These are phyloP conservation scores for Vitis hybrid DNA, from an alignment of 177 flowering plant species.

Conservation along the genomic window DNA sequence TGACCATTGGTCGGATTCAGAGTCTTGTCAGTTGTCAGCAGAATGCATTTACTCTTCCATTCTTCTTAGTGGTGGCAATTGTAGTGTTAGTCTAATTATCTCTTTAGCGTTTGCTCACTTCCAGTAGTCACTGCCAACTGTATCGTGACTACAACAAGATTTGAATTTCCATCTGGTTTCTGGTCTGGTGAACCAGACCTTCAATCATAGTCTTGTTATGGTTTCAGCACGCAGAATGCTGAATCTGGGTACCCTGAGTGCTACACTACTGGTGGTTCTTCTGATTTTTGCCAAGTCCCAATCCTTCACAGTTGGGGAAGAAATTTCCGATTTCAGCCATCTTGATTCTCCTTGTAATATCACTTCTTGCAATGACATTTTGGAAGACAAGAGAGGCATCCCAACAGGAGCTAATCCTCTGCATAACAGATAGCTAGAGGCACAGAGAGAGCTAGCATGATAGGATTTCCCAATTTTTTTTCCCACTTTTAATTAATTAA, in stretches of 20 bases:
- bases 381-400: slow-evolving; percentile 34
- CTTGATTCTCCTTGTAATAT: slow-evolving; percentile 8
- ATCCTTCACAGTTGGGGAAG: slow-evolving; percentile 3
- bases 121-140: no score
- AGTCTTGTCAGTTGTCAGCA: no score
- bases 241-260: slow-evolving; percentile 10
- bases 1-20: no score
- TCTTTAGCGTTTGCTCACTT: no score
- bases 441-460: not conserved
- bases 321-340: not conserved
- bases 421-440: slow-evolving; percentile 29
- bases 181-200: no score
- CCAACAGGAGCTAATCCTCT: slow-evolving; percentile 41
- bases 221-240: not conserved
- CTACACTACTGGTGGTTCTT: not conserved
- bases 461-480: not conserved
- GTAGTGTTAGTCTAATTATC: no score
- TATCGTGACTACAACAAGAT: no score
- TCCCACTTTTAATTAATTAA: not conserved
- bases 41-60: no score
- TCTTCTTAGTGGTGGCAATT: no score
- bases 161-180: no score
- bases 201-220: no score
- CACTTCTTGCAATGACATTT: slow-evolving; percentile 3
- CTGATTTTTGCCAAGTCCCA: slow-evolving; percentile 12